Evolutionary conservation across 2,329 filamentous ascomycete genomes (phyloP).

Genomic region (Ceratocystis alfenasii): DNA sequence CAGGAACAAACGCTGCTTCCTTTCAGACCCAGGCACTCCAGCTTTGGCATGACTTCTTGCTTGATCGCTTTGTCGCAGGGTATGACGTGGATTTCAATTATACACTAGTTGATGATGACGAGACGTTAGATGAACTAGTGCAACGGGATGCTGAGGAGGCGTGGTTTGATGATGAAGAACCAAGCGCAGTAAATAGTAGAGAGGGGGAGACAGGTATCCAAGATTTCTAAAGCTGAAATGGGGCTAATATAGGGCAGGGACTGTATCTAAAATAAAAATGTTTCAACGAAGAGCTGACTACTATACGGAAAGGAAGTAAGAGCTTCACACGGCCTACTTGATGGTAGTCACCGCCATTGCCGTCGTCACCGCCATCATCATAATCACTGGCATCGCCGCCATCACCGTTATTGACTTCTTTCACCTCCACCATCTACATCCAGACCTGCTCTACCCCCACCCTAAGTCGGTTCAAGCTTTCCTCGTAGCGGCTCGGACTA

Average conservation of each 20-base stretch:
- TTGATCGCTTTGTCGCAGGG: slow-evolving; percentile 61
- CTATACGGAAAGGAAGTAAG: no score
- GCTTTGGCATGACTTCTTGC: slow-evolving; percentile 62
- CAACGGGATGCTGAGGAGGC: slow-evolving; percentile 55
- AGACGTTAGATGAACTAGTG: slow-evolving; percentile 50
- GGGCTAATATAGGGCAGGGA: background rate
- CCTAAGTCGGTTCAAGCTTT: slow-evolving; percentile 49
- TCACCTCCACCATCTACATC: slow-evolving; percentile 12
- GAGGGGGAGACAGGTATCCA: slow-evolving; percentile 58
- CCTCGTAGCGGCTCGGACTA: slow-evolving; percentile 62
- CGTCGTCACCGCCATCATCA: background rate
- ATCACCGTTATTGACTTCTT: background rate
- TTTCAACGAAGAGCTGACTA: no score
- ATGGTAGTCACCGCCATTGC: background rate
- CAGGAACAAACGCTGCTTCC: background rate
- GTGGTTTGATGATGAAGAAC: slow-evolving; percentile 72
- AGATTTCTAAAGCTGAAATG: slow-evolving; percentile 44
- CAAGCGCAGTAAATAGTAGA: slow-evolving; percentile 34
- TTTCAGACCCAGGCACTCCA: slow-evolving; percentile 50
- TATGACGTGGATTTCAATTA: slow-evolving; percentile 74
- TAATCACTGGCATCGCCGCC: background rate
- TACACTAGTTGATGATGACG: slow-evolving; percentile 53
- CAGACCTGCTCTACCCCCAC: slow-evolving; percentile 34
- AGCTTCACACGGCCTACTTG: no score
- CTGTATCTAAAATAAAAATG: background rate